These are phyloP conservation scores for Trametes punicea DNA, from an alignment of 768 basidiomycete genomes.

Conservation along the genomic window DNA sequence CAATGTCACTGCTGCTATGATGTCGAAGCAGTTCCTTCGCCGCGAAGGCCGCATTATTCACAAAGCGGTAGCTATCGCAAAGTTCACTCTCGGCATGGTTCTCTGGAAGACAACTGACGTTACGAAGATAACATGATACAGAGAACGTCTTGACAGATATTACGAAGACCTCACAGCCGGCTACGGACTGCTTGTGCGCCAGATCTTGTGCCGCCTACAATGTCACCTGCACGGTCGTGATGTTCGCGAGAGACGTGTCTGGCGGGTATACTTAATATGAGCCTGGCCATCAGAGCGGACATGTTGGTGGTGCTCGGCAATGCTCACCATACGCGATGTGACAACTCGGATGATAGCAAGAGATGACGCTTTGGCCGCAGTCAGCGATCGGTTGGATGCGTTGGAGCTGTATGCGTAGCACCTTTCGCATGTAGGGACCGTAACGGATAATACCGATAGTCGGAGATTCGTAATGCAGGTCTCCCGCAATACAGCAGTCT, in stretches of 20 bases:
- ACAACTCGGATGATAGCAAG: conserved; percentile 33
- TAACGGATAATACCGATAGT: too few species aligned
- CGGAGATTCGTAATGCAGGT: too few species aligned
- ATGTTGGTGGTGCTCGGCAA: too few species aligned
- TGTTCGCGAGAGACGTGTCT: conserved; percentile 31
- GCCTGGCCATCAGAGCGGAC: too few species aligned
- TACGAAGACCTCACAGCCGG: conserved; percentile 16
- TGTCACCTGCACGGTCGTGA: conserved; percentile 29
- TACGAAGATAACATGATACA: too few species aligned
- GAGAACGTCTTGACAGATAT: too few species aligned
- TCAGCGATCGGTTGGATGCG: too few species aligned
- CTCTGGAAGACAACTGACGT: conserved; percentile 30
- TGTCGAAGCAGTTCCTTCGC: conserved; percentile 27
- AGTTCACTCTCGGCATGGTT: conserved; percentile 31
- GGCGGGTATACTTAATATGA: too few species aligned
- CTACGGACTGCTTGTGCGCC: background rate
- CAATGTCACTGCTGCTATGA: background rate
- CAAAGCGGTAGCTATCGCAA: conserved; percentile 36
- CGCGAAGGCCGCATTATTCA: conserved; percentile 34
- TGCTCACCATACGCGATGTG: conserved; percentile 31
- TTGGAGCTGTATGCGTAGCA: too few species aligned
- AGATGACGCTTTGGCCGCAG: conserved; percentile 23
- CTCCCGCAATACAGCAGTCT: conserved; percentile 33
- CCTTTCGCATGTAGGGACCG: too few species aligned
- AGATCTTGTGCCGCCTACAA: conserved; percentile 26